Evolutionary conservation across 2,329 filamentous ascomycete genomes (phyloP).

Genomic region (Colletotrichum falcatum): DNA sequence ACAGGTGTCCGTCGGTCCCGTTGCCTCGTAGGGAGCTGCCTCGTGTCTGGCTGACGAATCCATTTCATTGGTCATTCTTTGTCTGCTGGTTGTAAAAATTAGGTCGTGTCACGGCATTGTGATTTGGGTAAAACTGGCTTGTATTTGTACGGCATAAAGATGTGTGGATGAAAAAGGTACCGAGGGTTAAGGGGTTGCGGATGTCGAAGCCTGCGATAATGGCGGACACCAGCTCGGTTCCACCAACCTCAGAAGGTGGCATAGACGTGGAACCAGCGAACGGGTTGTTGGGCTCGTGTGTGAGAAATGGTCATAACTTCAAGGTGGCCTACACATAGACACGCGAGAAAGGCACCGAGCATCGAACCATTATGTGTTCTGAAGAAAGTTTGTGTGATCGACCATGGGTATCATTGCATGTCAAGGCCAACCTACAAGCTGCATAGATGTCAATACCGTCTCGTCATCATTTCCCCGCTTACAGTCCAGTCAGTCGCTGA

Average conservation of each 20-base stretch:
- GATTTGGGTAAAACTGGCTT: neutral
- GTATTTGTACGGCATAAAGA: neutral
- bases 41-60: neutral
- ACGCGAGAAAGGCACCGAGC: neutral
- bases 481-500: constrained; percentile 28
- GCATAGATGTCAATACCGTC: constrained; percentile 24
- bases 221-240: neutral
- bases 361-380: neutral
- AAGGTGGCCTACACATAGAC: neutral
- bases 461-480: constrained; percentile 22
- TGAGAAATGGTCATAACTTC: neutral
- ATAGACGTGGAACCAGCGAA: neutral
- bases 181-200: no score
- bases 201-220: no score
- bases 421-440: constrained; percentile 38
- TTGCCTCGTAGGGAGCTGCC: constrained; percentile 45
- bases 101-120: neutral
- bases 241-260: neutral
- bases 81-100: neutral
- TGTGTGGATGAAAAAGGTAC: neutral
- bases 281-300: neutral
- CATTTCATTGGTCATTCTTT: no score
- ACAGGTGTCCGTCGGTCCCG: constrained; percentile 67
- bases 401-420: constrained; percentile 43
- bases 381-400: neutral